Conservation (phyloP, 129 eudicot species). For the Centaurea solstitialis region DNA sequence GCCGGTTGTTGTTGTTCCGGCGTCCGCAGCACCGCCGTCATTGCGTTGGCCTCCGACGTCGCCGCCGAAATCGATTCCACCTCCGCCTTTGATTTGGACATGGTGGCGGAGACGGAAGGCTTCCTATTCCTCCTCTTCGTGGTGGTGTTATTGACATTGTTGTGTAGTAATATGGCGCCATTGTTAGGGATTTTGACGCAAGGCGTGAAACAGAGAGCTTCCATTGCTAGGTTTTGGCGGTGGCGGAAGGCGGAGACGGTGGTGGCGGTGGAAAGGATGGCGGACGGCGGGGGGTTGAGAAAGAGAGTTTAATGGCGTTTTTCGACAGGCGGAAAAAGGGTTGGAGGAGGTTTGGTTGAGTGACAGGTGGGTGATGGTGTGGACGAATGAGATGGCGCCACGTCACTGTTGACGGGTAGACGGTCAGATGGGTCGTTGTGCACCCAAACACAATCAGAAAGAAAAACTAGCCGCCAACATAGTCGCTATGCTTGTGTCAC, state of each 20-base stretch:
- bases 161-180: constrained; percentile 8
- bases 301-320: not conserved
- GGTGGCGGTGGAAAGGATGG: not conserved
- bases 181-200: constrained; percentile 31
- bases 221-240: constrained; percentile 20
- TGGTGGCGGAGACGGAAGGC: constrained; percentile 31
- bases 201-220: constrained; percentile 29
- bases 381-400: constrained; percentile 1
- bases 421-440: not conserved
- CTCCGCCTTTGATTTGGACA: constrained; percentile 42
- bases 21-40: constrained; percentile 15
- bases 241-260: not conserved
- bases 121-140: not conserved
- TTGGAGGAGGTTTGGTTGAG: constrained; percentile 1
- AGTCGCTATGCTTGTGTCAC: not conserved
- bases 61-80: constrained; percentile 9
- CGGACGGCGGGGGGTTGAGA: constrained; percentile 20
- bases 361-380: not conserved
- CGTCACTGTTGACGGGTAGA: not conserved
- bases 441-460: not conserved
- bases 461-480: not conserved
- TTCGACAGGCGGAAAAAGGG: constrained; percentile 12
- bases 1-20: constrained; percentile 3
- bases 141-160: constrained; percentile 7
- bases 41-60: not conserved